A percentile compares a stretch with the other conserved stretches of the same genome.
These are phyloP conservation scores for Capsicum rhomboideum DNA, from an alignment of 257 asterid genomes.

Conservation along the genomic window DNA sequence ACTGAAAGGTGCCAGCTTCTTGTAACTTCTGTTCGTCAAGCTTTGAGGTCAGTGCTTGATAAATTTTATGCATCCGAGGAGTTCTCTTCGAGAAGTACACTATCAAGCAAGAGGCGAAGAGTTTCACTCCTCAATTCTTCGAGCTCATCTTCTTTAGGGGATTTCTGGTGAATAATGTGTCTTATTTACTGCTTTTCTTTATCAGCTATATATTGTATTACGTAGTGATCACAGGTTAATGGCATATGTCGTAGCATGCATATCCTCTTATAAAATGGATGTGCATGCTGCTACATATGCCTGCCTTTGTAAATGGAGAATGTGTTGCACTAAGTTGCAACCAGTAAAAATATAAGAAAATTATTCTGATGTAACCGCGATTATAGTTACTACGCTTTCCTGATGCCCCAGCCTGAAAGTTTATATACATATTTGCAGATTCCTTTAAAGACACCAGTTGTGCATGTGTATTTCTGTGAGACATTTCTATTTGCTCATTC, in stretches of 20 bases:
- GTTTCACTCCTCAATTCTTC: conserved; percentile 38
- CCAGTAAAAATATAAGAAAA: neutral
- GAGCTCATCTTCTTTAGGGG: conserved; percentile 36
- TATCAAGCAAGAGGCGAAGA: conserved; percentile 57
- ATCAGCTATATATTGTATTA: neutral
- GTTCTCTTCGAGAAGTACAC: conserved; percentile 43
- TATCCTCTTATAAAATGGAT: conserved; percentile 38
- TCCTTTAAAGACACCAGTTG: too few relatives aligned
- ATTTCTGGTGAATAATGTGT: conserved; percentile 40
- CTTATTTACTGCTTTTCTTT: conserved; percentile 3
- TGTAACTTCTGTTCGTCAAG: conserved; percentile 37
- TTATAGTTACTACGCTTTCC: neutral
- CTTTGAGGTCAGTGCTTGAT: conserved; percentile 65
- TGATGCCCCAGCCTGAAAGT: neutral
- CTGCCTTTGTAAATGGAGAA: conserved; percentile 10
- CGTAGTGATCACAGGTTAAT: conserved; percentile 7
- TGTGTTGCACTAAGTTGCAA: conserved; percentile 9
- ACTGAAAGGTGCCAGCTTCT: conserved; percentile 28
- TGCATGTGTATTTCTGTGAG: too few relatives aligned
- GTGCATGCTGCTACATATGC: conserved; percentile 72
- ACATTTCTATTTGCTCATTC: too few relatives aligned
- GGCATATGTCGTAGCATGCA: conserved; percentile 67
- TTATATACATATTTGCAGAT: too few relatives aligned
- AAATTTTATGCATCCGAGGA: conserved; percentile 79
- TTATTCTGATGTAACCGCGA: neutral